Evolutionary conservation across 345 rosid genomes (phyloP).

Genomic region (Lumnitzera littorea): DNA sequence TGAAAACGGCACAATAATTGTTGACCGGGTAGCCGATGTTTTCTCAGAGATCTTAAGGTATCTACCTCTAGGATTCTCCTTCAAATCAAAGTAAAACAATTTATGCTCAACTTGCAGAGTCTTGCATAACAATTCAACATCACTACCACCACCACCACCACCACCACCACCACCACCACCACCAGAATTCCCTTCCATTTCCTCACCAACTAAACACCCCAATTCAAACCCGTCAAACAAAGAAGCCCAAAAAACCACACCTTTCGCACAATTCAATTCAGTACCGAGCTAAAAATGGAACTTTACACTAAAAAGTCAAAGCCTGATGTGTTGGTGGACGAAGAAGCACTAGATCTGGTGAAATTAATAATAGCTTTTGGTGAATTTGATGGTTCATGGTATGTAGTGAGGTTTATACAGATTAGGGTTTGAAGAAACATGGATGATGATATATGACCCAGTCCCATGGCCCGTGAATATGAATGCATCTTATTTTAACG

Average conservation of each 20-base stretch:
- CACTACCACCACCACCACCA: slow-evolving; percentile 43
- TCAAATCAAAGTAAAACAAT: slow-evolving; percentile 94
- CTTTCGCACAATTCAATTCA: background rate
- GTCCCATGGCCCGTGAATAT: slow-evolving; percentile 9
- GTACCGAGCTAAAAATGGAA: too few species aligned
- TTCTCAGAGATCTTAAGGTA: slow-evolving; percentile 96
- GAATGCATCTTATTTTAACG: slow-evolving; percentile 7
- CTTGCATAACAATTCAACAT: slow-evolving; percentile 90
- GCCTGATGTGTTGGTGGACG: too few species aligned
- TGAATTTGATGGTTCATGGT: too few species aligned
- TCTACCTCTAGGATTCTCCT: slow-evolving; percentile 93
- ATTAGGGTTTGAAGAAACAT: slow-evolving; percentile 8
- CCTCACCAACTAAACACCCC: background rate
- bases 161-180: slow-evolving; percentile 4
- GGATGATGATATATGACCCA: slow-evolving; percentile 6
- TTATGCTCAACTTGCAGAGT: slow-evolving; percentile 95
- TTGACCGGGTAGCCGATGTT: slow-evolving; percentile 97
- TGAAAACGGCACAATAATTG: slow-evolving; percentile 92
- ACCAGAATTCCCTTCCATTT: slow-evolving; percentile 21
- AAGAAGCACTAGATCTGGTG: too few species aligned
- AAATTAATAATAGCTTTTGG: too few species aligned
- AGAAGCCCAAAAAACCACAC: background rate
- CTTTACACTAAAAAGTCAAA: too few species aligned
- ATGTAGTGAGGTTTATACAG: background rate
- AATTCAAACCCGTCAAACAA: background rate